These are phyloP conservation scores for Hirschioporus abietinus DNA, from an alignment of 768 basidiomycete genomes.

Conservation along the genomic window DNA sequence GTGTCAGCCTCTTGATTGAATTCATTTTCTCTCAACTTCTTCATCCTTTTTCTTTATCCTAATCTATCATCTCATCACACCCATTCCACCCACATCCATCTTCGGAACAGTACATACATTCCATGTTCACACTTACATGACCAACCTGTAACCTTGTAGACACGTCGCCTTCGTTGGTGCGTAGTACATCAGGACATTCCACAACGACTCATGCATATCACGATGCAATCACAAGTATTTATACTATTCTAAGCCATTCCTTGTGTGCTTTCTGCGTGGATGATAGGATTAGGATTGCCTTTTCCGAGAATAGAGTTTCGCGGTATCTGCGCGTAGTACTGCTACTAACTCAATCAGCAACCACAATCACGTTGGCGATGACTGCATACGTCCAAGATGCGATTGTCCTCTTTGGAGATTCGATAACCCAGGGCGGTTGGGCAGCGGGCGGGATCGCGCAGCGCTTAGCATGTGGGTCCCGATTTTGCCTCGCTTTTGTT, in stretches of 20 bases:
- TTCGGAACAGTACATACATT: neutral
- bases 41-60: neutral
- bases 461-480: conserved; percentile 32
- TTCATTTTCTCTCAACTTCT: neutral
- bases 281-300: neutral
- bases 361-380: conserved; percentile 31
- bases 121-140: neutral
- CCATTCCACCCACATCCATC: neutral
- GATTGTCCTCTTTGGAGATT: conserved; percentile 78
- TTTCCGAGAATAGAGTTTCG: neutral
- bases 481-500: conserved; percentile 3
- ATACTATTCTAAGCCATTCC: neutral
- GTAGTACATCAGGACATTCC: conserved; percentile 1
- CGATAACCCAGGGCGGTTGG: conserved; percentile 71
- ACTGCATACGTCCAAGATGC: conserved; percentile 53
- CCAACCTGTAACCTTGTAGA: neutral
- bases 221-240: conserved; percentile 1
- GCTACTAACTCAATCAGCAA: neutral
- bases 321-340: neutral
- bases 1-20: neutral
- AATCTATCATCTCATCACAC: neutral
- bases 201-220: neutral
- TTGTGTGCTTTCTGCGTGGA: neutral
- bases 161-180: neutral
- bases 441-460: conserved; percentile 58